These are phyloP conservation scores for Solanum dulcamara DNA, from an alignment of 257 asterid species.

Conservation along the genomic window DNA sequence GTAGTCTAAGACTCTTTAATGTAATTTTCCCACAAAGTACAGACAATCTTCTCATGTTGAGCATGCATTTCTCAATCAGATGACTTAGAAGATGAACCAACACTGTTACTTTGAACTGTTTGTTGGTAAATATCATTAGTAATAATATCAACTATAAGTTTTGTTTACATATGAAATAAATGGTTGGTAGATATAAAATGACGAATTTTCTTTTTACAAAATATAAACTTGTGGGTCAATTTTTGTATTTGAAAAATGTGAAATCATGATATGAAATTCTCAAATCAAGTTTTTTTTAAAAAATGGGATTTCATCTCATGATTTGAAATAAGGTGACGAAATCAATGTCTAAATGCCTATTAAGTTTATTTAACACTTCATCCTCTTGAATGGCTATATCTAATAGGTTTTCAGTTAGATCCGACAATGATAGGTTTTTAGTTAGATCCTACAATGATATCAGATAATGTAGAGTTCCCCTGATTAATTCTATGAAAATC, in stretches of 20 bases:
- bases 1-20: no score
- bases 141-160: no score
- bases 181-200: no score
- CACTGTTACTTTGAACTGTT: no score
- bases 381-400: background rate
- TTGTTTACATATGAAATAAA: no score
- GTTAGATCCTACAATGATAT: background rate
- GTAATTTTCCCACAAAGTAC: no score
- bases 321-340: background rate
- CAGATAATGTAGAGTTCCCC: background rate
- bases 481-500: background rate
- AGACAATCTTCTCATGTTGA: no score
- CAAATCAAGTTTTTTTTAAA: background rate
- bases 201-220: no score
- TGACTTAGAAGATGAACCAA: no score
- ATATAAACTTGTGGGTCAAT: no score
- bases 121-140: no score
- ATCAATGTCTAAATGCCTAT: background rate
- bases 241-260: background rate
- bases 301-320: background rate
- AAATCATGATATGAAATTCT: background rate
- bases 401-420: background rate
- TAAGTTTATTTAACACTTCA: background rate
- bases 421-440: background rate
- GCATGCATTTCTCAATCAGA: no score